These are phyloP conservation scores for Sorghum bicolor DNA, from an alignment of 176 grass and related monocot genomes.

Conservation along the genomic window Sorghum_bicolor_NCBIv3 NC_012874.2:5924501-5925000, in stretches of 20 bases:
- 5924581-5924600: neutral
- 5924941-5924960: neutral
- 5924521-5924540: too few species aligned
- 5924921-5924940: neutral
- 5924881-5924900: neutral
- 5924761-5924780: neutral
- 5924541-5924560: too few species aligned
- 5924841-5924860: neutral
- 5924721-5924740: neutral
- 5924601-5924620: neutral
- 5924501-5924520: too few species aligned
- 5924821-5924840: slow-evolving; percentile 19
- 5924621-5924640: neutral
- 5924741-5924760: neutral
- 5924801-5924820: slow-evolving; percentile 35
- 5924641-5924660: neutral
- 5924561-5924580: too few species aligned
- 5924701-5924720: neutral
- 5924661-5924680: neutral
- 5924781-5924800: slow-evolving; percentile 10
- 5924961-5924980: neutral
- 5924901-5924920: slow-evolving; percentile 6
- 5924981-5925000: slow-evolving; percentile 29
- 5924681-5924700: neutral
- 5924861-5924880: neutral